Evolutionary conservation across 164 flowering plant genomes (phyloP).

Genomic region (Magnolia kwangsiensis): DNA sequence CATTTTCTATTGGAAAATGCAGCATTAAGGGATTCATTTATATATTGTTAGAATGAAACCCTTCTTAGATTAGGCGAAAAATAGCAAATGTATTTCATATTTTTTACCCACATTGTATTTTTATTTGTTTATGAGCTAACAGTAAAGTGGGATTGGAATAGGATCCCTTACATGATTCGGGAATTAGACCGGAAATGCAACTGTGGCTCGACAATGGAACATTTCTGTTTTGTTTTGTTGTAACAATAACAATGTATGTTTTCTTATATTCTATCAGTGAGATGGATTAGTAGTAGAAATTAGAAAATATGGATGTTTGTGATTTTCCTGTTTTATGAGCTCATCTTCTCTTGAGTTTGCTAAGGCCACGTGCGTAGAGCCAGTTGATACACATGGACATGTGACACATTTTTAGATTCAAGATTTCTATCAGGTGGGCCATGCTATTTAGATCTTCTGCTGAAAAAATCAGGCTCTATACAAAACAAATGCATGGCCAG

Average conservation of each 20-base stretch:
- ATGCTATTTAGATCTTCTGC: no score
- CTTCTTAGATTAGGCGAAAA: neutral
- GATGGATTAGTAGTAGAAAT: neutral
- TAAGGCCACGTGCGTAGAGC: no score
- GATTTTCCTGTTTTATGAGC: neutral
- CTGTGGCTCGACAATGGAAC: neutral
- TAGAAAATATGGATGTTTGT: neutral
- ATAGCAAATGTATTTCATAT: neutral
- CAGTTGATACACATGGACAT: no score
- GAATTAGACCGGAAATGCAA: neutral
- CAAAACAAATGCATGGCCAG: no score
- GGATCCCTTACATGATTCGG: neutral
- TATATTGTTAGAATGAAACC: neutral
- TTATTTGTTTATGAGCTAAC: neutral
- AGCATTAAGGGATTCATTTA: neutral
- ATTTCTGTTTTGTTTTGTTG: neutral
- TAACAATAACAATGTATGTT: neutral
- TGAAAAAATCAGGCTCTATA: no score
- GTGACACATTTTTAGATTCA: no score
- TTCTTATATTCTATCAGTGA: neutral
- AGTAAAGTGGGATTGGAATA: neutral
- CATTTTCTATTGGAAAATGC: slow-evolving; percentile 7
- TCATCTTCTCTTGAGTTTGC: neutral
- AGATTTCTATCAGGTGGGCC: no score
- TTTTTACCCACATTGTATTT: neutral